Base-by-base conservation (phyloP, 2,329 filamentous ascomycete genomes). In the Colletotrichum sp. region DNA sequence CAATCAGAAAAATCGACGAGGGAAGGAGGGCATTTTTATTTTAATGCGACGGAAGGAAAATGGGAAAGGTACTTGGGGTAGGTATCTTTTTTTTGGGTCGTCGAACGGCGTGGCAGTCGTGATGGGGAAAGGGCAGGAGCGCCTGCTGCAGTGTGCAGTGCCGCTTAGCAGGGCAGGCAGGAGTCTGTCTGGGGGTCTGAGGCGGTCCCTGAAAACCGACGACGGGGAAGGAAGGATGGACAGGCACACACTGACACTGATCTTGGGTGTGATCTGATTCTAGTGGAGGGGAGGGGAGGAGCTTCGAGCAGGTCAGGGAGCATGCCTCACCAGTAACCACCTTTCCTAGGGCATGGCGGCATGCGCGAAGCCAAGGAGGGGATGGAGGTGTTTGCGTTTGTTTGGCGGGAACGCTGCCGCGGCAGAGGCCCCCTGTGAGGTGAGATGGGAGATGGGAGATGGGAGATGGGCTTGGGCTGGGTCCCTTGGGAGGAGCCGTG, bases 1-100 rank as follows among this genome's bases (percentile, higher is more conserved):
- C 77, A 78, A 78, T 78, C 61, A 78, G 57, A 78, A 78, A 78
- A 77, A 36, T 71, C 58, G 64, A 48, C 52, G 34, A 65, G 15
- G 21, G 8, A 60, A 75, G 64, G 26, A 48, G 34, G 65, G 57
- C 36, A 26, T 67, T 77, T 75, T 72, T 65, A 64, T 24, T 64
- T 66, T 66, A 72, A 61, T 63, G 68, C 63, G 36, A 72, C 69
- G 12, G 38, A 66, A 18, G 58, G 63, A 67, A 71, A 69, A 28
- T 52, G 55, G 61, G 30, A 55, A 67, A 71, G 74, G 74, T 77
- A 77, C 76, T 69, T 68, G 36, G 8, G 15, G 26, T 32, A 57
- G 63, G 77, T 78, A 78, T 63, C 74, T 66, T 66, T 74, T 74
- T 65, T 64, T 26, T 38, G 30, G 26, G 52, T 73, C 65, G 71